Percentiles rank a stretch among this genome's conserved stretches.
Conservation (phyloP, 352 stramenopile genomes). For the Globisporangium iwayamae region DNA sequence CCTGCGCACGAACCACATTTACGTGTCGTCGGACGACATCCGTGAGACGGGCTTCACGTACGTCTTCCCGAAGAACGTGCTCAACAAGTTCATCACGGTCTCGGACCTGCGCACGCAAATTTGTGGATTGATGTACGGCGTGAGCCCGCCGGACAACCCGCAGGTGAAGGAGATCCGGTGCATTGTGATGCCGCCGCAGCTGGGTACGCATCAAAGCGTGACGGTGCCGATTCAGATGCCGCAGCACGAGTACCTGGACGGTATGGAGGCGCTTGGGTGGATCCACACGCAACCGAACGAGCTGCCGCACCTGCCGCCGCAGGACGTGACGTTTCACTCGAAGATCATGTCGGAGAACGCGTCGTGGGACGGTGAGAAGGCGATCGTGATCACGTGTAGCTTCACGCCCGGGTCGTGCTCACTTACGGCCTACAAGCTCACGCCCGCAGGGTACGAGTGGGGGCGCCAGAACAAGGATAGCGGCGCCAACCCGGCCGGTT, state of each 20-base stretch:
- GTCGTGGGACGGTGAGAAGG: conserved; percentile 96
- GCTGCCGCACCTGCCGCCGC: conserved; percentile 93
- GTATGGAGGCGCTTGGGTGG: conserved; percentile 98
- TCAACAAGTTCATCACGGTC: conserved; percentile 99
- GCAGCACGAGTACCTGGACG: conserved; percentile 96
- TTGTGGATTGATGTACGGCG: conserved; percentile 98
- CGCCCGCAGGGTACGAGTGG: conserved; percentile 96
- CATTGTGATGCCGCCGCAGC: conserved; percentile 99
- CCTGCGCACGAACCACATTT: conserved; percentile 99
- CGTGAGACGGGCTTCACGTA: conserved; percentile 98
- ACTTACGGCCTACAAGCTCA: conserved; percentile 99
- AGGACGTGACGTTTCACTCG: conserved; percentile 95
- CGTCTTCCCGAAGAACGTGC: conserved; percentile 99
- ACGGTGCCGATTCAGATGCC: conserved; percentile 96
- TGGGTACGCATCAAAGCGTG: conserved; percentile 97
- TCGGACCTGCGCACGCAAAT: conserved; percentile 97
- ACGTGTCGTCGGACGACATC: conserved; percentile 98
- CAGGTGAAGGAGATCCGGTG: conserved; percentile 99
- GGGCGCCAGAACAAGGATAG: conserved; percentile 97
- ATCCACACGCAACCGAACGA: conserved; percentile 99
- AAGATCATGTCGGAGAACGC: conserved; percentile 97
- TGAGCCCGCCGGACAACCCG: conserved; percentile 97
- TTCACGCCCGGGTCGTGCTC: conserved; percentile 99
- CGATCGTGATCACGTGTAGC: conserved; percentile 97
- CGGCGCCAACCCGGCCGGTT: conserved; percentile 93